Evolutionary conservation across 83 land plant genomes (phyloP), one percentile per base, ranked within the genome.

Genomic region (Picea mariana): DNA sequence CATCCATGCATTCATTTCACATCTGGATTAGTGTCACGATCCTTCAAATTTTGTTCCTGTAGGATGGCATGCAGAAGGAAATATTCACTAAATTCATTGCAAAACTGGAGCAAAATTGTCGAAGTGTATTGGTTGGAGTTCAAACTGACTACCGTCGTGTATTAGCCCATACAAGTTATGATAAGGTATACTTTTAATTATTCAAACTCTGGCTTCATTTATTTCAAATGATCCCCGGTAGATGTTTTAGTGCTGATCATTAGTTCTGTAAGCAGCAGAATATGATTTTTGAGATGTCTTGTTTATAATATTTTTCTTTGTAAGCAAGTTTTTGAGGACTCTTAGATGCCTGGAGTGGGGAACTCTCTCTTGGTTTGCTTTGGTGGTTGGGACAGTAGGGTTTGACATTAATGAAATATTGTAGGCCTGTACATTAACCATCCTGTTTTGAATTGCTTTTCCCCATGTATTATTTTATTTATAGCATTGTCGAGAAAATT

Each of bases 31-130:
- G 21, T 49, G 11, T 38, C n/a, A 44, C 6, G 77, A 44, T 38
- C 3, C 4, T 73, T n/a, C 4, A n/a, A 44, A 17, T 24, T 31
- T 77, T 68, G 31, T 66, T 18, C 55, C 55, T 85, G 71, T 40
- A 97, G 99, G 99, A 94, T 76, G 97, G 98, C 5, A 90, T 97
- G 95, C 99, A 97, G 88, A 82, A 88, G 87, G 98, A 97, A 44
- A 84, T 97, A 59, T 97, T 97, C 80, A 83, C 47, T 6, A 89
- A 88, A 61, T 85, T 97, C 79, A 69, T 97, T 27, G 52, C 78
- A 34, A 85, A 90, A 61, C 75, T 97, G 84, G 90, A 92, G 68
- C 80, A 88, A 58, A 96, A 92, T 75, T 95, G 97, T 78, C 78
- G 86, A 42, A 84, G 82, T 58, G 62, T 92, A 80, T 81, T 89